A percentile compares a stretch with the other conserved stretches of the same genome.
Conservation (phyloP, 345 rosid species). For the Eucalyptus cladocalyx region DNA sequence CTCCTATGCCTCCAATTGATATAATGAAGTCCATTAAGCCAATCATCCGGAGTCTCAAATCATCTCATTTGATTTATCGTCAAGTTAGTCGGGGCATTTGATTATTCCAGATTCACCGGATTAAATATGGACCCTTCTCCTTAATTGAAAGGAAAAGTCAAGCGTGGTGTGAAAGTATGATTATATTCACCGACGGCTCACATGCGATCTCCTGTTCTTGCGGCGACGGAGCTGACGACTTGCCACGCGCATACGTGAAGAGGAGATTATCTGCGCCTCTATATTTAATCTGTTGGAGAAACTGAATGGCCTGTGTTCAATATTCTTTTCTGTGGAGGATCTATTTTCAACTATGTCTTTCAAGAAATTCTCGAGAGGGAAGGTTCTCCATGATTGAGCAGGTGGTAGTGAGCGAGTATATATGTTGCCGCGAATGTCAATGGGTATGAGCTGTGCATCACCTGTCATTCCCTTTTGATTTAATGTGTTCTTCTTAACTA, state of each 20-base stretch:
- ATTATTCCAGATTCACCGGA: neutral
- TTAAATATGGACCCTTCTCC: neutral
- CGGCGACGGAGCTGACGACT: neutral
- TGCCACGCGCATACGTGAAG: neutral
- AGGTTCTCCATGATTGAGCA: neutral
- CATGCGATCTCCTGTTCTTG: conserved; percentile 3
- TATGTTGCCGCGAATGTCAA: neutral
- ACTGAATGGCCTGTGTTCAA: neutral
- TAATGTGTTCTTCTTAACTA: neutral
- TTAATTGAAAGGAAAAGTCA: neutral
- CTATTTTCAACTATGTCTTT: neutral
- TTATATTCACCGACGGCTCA: conserved; percentile 1
- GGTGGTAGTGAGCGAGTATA: neutral
- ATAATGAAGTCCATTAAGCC: neutral
- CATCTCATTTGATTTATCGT: neutral
- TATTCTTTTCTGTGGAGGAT: neutral
- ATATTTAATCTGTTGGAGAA: neutral
- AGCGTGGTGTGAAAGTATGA: neutral
- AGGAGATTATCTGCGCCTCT: neutral
- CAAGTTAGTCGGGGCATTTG: neutral
- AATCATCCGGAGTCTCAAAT: neutral
- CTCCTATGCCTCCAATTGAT: neutral
- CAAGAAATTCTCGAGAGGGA: neutral
- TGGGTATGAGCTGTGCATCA: conserved; percentile 1
- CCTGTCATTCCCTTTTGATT: neutral